Evolutionary conservation across 1,284 basidiomycete genomes (phyloP).

Genomic region (Puccinia horiana): DNA sequence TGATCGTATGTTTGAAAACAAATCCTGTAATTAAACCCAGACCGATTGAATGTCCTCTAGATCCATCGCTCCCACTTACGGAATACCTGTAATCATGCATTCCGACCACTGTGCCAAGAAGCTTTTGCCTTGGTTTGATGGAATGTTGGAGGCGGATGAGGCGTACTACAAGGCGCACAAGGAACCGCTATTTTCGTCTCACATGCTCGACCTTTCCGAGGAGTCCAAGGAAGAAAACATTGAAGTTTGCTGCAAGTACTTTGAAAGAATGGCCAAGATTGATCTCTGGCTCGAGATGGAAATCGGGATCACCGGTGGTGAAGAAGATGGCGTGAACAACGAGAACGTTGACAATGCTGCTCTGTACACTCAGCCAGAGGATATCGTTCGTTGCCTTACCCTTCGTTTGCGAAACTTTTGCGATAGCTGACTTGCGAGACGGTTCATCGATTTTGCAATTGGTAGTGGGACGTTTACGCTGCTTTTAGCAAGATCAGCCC

Average conservation of each 20-base stretch:
- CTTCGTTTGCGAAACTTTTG: not conserved
- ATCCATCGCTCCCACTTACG: conserved; percentile 53
- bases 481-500: conserved; percentile 81
- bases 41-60: not conserved
- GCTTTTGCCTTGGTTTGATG: conserved; percentile 97
- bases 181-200: conserved; percentile 82
- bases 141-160: conserved; percentile 96
- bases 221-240: conserved; percentile 98
- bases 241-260: conserved; percentile 88
- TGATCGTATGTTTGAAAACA: conserved; percentile 69
- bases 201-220: conserved; percentile 99
- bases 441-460: not conserved
- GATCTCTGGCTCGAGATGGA: conserved; percentile 99
- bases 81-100: conserved; percentile 87
- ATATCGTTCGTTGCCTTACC: conserved; percentile 63
- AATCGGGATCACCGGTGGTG: conserved; percentile 99
- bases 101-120: conserved; percentile 99
- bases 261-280: conserved; percentile 88
- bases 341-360: conserved; percentile 85
- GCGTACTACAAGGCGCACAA: conserved; percentile 86
- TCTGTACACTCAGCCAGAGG: conserved; percentile 97
- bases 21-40: not conserved
- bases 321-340: conserved; percentile 86
- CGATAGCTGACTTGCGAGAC: not conserved
- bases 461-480: conserved; percentile 75